Evolutionary conservation across 768 basidiomycete genomes (phyloP).

Genomic region (Nidularia sp.): DNA sequence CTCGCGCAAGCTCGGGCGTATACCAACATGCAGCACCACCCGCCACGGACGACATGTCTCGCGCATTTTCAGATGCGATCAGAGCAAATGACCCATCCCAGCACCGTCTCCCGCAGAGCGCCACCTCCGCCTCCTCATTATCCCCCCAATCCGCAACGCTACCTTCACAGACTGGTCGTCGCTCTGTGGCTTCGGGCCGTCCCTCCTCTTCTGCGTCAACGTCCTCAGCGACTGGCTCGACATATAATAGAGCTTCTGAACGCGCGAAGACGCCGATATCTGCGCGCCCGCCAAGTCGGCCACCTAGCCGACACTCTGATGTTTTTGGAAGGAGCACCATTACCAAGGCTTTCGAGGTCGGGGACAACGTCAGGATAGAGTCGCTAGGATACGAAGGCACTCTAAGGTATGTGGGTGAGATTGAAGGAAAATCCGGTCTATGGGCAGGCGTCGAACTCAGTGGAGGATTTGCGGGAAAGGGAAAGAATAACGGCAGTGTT

Average conservation of each 20-base stretch:
- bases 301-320: slow-evolving; percentile 68
- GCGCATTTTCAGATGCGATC: slow-evolving; percentile 77
- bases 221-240: slow-evolving; percentile 31
- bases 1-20: slow-evolving; percentile 60
- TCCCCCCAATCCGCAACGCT: slow-evolving; percentile 42
- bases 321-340: slow-evolving; percentile 36
- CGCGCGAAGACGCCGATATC: slow-evolving; percentile 51
- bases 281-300: slow-evolving; percentile 37
- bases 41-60: slow-evolving; percentile 58
- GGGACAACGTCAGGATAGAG: slow-evolving; percentile 83
- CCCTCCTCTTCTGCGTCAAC: slow-evolving; percentile 63
- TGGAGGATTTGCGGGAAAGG: slow-evolving; percentile 83
- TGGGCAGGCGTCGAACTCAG: slow-evolving; percentile 94
- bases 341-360: slow-evolving; percentile 57
- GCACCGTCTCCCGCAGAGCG: slow-evolving; percentile 46
- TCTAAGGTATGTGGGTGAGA: slow-evolving; percentile 76
- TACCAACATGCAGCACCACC: slow-evolving; percentile 26
- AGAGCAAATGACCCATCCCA: slow-evolving; percentile 76
- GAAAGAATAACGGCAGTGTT: slow-evolving; percentile 93
- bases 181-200: slow-evolving; percentile 31
- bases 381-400: slow-evolving; percentile 86
- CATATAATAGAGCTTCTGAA: slow-evolving; percentile 22
- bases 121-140: slow-evolving; percentile 39
- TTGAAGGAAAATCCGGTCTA: slow-evolving; percentile 82
- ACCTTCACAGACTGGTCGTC: slow-evolving; percentile 46